Evolutionary conservation across 2,329 filamentous ascomycete species (phyloP).

Genomic region (Xylariaceae sp.): DNA sequence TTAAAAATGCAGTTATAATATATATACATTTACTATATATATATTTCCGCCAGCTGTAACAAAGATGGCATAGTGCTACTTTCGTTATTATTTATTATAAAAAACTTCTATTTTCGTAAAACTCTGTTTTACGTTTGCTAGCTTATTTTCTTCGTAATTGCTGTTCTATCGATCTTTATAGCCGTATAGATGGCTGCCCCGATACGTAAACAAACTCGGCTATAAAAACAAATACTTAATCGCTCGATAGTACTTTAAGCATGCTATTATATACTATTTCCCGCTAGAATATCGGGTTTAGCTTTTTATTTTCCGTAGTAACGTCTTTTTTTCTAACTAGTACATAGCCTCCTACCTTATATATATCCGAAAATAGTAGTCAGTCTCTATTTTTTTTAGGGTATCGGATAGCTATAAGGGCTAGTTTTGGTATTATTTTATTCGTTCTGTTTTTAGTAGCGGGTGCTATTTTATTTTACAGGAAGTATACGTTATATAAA

Average conservation of each 20-base stretch:
- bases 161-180: background rate
- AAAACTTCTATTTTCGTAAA: background rate
- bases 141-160: background rate
- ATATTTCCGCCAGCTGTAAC: background rate
- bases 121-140: background rate
- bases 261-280: background rate
- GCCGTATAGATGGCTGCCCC: background rate
- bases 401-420: background rate
- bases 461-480: background rate
- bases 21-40: background rate
- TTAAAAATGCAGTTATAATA: background rate
- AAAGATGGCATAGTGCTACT: background rate
- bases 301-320: background rate
- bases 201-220: background rate
- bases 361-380: background rate
- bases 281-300: background rate
- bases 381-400: background rate
- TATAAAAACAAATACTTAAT: background rate
- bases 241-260: background rate
- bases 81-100: background rate
- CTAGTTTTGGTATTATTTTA: background rate
- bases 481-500: background rate
- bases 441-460: background rate
- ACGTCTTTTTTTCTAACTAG: background rate
- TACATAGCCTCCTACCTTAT: background rate